Base-by-base conservation (phyloP, 2,329 filamentous ascomycete genomes). In the Fusarium guadeloupense region DNA sequence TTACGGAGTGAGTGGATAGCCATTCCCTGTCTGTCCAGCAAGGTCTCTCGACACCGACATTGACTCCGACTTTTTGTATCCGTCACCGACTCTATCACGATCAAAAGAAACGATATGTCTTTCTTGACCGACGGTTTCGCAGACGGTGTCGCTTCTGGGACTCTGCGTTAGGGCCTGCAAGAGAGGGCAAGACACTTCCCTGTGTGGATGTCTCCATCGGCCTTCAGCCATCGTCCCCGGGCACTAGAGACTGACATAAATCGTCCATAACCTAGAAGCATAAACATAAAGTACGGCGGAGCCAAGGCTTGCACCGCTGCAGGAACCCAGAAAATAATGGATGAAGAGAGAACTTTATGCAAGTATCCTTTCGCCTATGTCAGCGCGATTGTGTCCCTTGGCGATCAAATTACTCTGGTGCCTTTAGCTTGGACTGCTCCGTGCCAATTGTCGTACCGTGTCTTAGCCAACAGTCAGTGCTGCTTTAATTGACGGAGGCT, bases 41-140 rank as follows among this genome's bases (percentile, higher is more conserved):
- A 59, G 51, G 47, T 45, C 50, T 55, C 52, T 64, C 53, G 66
- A 69, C 67, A 69, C 67, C 66, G 66, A 68, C 66, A 55, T 63
- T 64, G 66, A 62, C 52, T 58, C 62, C 65, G 63, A 69, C 63
- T 52, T 63, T 56, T 64, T 47, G 49, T 59, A 30, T 21, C 53
- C 43, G 66, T 60, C 64, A 69, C 66, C 66, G 67, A 66, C 64
- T 67, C 58, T 46, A 54, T 67, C 33, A 65, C 54, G 50, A 53
- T 60, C 55, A 57, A n/a, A 54, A 46, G 39, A 54, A 42, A 48
- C 59, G 54, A 48, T 47, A 48, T 56, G 40, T 60, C 43, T 37
- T 46, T 50, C 56, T 67, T 69, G 64, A 67, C 67, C 67, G 67
- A 69, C 57, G 64, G 53, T 55, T 58, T 52, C 53, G 28, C 42